A percentile compares a stretch with the other conserved stretches of the same genome.
phyloP scores from a whole-genome alignment of 371 early-diverging fungal genomes.

The Fennellomyces sp. region DNA sequence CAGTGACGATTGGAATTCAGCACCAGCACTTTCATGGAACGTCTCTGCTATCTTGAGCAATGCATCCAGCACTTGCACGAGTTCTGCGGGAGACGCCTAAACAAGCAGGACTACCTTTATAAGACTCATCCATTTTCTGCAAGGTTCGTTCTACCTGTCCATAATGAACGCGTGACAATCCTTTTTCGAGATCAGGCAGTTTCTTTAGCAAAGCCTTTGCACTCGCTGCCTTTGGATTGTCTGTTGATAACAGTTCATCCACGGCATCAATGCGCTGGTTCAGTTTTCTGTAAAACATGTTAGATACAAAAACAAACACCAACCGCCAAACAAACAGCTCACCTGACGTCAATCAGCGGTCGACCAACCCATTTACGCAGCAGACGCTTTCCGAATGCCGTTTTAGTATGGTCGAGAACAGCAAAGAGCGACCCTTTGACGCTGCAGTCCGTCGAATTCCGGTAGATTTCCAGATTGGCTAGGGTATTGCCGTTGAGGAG shows the following conservation, averaged over 20 bases:
- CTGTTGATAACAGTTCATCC: slow-evolving; percentile 57
- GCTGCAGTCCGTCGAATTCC: slow-evolving; percentile 56
- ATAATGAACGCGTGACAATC: slow-evolving; percentile 75
- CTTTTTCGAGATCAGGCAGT: slow-evolving; percentile 78
- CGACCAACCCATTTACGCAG: slow-evolving; percentile 81
- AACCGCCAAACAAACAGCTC: neutral
- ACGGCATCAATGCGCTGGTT: slow-evolving; percentile 72
- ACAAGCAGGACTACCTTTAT: neutral
- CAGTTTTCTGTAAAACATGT: slow-evolving; percentile 43
- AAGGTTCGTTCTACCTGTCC: slow-evolving; percentile 60
- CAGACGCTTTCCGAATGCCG: slow-evolving; percentile 77
- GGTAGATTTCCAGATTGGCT: slow-evolving; percentile 76
- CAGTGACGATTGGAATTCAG: slow-evolving; percentile 32
- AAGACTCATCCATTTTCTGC: no score
- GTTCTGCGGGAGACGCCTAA: slow-evolving; percentile 64
- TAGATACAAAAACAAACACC: neutral
- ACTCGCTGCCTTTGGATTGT: slow-evolving; percentile 26
- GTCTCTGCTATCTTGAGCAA: slow-evolving; percentile 45
- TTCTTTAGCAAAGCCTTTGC: slow-evolving; percentile 35
- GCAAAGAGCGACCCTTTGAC: slow-evolving; percentile 64
- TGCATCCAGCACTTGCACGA: slow-evolving; percentile 55
- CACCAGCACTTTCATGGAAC: slow-evolving; percentile 17
- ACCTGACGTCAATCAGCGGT: slow-evolving; percentile 62
- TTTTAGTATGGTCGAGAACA: slow-evolving; percentile 69
- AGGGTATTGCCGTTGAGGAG: slow-evolving; percentile 77